Conservation (phyloP, 805 yeast genomes). For the Hanseniaspora nectarophila region DNA sequence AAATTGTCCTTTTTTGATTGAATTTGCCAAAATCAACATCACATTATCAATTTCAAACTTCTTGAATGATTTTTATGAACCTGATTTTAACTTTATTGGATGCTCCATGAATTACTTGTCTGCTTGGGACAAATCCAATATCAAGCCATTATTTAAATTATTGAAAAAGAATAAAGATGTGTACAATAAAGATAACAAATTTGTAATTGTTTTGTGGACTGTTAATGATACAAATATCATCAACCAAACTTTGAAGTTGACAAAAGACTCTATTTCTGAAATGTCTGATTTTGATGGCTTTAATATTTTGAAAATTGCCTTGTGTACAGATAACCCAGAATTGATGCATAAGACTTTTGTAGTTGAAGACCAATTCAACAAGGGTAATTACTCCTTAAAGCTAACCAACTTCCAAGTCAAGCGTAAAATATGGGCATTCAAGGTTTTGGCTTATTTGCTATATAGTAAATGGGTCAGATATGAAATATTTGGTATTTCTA, state of each 20-base stretch:
- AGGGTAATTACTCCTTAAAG: background rate
- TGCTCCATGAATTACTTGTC: constrained; percentile 39
- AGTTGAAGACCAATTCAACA: constrained; percentile 1
- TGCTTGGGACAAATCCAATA: constrained; percentile 35
- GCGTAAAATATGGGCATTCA: background rate
- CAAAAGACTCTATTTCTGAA: background rate
- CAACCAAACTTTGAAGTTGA: background rate
- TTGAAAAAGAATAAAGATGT: constrained; percentile 29
- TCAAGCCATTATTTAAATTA: constrained; percentile 21
- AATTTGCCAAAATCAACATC: constrained; percentile 1
- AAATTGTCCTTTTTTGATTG: constrained; percentile 16
- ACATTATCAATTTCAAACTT: constrained; percentile 24
- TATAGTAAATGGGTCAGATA: constrained; percentile 12
- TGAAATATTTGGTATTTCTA: background rate
- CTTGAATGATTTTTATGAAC: constrained; percentile 30
- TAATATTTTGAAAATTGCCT: background rate
- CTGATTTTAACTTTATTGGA: constrained; percentile 39
- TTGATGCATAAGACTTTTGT: background rate
- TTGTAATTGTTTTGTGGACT: constrained; percentile 36
- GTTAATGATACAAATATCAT: constrained; percentile 28
- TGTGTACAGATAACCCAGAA: constrained; percentile 14
- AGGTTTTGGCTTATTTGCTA: background rate
- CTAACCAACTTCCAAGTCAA: background rate
- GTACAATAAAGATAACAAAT: constrained; percentile 15
- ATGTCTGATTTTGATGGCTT: background rate